Evolutionary conservation across 306 rosid genomes (phyloP).

Genomic region (Chamaecrista fasciculata): DNA sequence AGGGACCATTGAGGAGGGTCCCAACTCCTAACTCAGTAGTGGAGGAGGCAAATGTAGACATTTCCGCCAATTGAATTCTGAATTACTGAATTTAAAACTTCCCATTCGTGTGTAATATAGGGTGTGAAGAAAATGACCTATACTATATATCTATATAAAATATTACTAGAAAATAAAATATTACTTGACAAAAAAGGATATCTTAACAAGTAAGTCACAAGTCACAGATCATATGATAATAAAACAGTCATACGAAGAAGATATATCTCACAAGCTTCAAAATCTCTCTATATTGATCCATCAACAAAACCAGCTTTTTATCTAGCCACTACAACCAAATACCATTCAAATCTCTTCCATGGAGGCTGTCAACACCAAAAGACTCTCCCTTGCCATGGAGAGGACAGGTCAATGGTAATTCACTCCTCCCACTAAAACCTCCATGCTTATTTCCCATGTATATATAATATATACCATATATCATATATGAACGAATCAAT

Average conservation of each 20-base stretch:
- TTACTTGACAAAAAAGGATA: constrained; percentile 12
- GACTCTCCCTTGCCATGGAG: constrained; percentile 82
- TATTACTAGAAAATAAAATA: too few species aligned
- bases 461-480: background rate
- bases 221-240: background rate
- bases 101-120: constrained; percentile 6
- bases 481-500: background rate
- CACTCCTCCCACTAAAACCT: background rate
- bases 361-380: constrained; percentile 46
- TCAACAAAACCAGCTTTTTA: background rate
- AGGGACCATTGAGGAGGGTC: background rate
- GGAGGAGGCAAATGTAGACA: background rate
- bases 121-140: background rate
- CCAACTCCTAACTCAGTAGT: background rate
- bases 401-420: constrained; percentile 87
- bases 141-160: background rate
- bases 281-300: constrained; percentile 24
- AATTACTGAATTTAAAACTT: background rate
- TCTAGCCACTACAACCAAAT: constrained; percentile 13
- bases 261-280: constrained; percentile 10
- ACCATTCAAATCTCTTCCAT: constrained; percentile 30
- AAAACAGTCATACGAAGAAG: background rate
- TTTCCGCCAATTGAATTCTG: background rate
- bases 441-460: background rate
- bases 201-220: background rate